Conservation (phyloP, 371 early-diverging fungal species). For the Vairimorpha necatrix region DNA sequence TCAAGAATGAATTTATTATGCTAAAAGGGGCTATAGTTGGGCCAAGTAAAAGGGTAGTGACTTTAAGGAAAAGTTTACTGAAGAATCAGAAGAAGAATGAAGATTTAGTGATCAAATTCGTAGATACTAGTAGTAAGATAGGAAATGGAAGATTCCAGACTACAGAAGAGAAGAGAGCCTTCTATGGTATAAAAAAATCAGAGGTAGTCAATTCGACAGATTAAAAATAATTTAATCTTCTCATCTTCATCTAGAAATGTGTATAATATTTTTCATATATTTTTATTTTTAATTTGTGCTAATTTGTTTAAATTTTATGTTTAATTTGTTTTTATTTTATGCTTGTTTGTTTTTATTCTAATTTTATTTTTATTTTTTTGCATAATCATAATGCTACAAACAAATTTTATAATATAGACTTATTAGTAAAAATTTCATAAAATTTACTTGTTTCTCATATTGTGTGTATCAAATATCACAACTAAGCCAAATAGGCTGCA, state of each 20-base stretch:
- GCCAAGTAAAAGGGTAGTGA: slow-evolving; percentile 91
- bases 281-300: too few species aligned
- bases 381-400: too few species aligned
- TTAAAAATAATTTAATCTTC: slow-evolving; percentile 48
- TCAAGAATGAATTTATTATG: slow-evolving; percentile 94
- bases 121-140: slow-evolving; percentile 99
- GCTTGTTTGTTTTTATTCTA: too few species aligned
- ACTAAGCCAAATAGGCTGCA: too few species aligned
- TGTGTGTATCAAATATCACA: too few species aligned
- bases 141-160: slow-evolving; percentile 99
- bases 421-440: too few species aligned
- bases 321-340: too few species aligned
- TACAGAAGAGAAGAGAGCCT: slow-evolving; percentile 85
- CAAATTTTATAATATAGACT: too few species aligned
- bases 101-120: slow-evolving; percentile 85
- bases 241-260: slow-evolving; percentile 3
- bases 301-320: too few species aligned
- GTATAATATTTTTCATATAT: background rate
- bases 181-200: slow-evolving; percentile 70
- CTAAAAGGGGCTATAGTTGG: slow-evolving; percentile 96
- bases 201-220: slow-evolving; percentile 59
- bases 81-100: slow-evolving; percentile 87
- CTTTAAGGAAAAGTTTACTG: slow-evolving; percentile 94
- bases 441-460: too few species aligned
- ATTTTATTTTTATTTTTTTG: too few species aligned